phyloP scores from a whole-genome alignment of 257 asterid species.

The Anisodus tanguticus region DNA sequence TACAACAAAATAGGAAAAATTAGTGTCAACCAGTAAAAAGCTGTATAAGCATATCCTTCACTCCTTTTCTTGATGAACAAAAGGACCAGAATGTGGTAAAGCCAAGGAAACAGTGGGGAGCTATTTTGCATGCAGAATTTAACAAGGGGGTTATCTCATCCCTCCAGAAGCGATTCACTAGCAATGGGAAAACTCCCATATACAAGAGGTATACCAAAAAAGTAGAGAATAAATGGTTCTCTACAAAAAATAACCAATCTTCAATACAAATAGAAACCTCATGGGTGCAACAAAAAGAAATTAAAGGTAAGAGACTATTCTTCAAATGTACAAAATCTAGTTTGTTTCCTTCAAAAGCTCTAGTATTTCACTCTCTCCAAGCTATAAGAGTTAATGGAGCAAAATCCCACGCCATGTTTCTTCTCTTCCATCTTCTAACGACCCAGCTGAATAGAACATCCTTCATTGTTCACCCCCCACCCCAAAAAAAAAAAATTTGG shows the following conservation, averaged over 20 bases:
- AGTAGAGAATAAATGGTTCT: not conserved
- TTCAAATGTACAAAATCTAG: conserved; percentile 4
- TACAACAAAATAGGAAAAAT: not conserved
- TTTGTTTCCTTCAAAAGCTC: conserved; percentile 14
- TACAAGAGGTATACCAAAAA: not conserved
- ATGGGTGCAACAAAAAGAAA: not conserved
- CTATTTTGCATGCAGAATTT: not conserved
- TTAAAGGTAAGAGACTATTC: not conserved
- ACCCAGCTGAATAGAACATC: not conserved
- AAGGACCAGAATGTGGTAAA: conserved; percentile 13
- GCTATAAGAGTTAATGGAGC: not conserved
- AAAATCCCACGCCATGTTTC: conserved; percentile 3
- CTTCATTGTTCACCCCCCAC: not conserved
- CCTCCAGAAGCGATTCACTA: not conserved
- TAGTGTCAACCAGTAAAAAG: not conserved
- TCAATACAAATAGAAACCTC: not conserved
- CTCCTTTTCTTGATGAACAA: not conserved
- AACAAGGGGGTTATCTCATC: not conserved
- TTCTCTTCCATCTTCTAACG: conserved; percentile 9
- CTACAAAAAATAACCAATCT: not conserved
- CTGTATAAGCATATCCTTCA: not conserved
- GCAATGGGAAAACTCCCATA: not conserved
- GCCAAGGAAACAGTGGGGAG: not conserved
- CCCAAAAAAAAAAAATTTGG: not conserved
- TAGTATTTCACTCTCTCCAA: not conserved